Conservation (phyloP, 2,329 filamentous ascomycete species). For the Aspergillus novofumigatus region DNA sequence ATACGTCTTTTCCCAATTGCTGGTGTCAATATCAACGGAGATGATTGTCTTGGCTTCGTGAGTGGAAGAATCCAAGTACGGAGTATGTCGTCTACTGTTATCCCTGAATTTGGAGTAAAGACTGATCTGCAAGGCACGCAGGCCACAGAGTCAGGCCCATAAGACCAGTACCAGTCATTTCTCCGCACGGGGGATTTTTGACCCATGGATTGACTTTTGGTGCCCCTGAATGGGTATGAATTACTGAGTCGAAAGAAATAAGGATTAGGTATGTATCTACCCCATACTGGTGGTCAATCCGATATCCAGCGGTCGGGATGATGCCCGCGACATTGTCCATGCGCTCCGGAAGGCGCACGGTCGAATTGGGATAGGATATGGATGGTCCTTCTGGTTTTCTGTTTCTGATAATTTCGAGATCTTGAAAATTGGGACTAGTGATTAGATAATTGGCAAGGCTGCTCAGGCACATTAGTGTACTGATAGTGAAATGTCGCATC, state of each 20-base stretch:
- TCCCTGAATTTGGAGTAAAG: neutral
- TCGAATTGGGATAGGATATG: neutral
- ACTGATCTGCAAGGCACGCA: neutral
- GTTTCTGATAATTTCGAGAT: neutral
- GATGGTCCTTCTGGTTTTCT: neutral
- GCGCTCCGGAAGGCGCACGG: neutral
- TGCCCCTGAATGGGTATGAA: neutral
- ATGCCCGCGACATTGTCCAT: neutral
- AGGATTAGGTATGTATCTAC: neutral
- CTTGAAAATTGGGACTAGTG: neutral
- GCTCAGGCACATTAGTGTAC: neutral
- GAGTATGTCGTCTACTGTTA: neutral
- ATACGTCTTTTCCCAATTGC: too few relatives aligned
- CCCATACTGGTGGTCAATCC: neutral
- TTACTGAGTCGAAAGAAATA: neutral
- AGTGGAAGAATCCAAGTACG: slow-evolving; percentile 1
- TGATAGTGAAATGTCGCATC: too few relatives aligned
- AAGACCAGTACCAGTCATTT: neutral
- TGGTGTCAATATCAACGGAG: neutral
- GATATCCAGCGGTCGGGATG: neutral
- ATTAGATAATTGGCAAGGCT: neutral
- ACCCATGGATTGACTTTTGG: too few relatives aligned
- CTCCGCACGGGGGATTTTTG: neutral
- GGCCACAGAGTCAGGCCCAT: neutral
- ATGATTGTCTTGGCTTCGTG: neutral